Base-by-base conservation (phyloP, 352 stramenopile genomes). In the Phytophthora melonis region DNA sequence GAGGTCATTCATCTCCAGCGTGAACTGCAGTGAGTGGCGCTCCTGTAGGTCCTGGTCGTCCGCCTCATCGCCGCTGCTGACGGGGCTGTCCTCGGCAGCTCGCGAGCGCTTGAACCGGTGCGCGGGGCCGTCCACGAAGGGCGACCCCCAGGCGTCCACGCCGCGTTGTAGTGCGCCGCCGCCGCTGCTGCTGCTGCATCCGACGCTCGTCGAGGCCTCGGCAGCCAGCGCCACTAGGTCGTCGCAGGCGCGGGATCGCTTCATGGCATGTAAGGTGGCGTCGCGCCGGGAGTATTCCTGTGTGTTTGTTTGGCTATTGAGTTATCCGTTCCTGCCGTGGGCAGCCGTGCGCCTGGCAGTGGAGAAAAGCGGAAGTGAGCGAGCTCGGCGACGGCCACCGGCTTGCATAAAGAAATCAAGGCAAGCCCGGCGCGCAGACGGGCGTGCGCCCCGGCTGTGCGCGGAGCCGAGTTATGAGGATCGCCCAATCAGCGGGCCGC, bases 221-320 rank as follows among this genome's bases (percentile, higher is more conserved):
- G 75, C 68, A 59, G 74, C 85, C 53, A 92, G 76, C 30, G 83
- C 79, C 55, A 89, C 78, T 41, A 92, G 79, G 63, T 92, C 83
- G 66, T 91, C 81, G 66, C 81, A 91, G n/a, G 85, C 85, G 57
- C 85, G 83, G 32, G 85, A 92, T 76, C 85, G 80, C 71, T 92
- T 92, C 85, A 92, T 90, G 18, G 55, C 50, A 64, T 69, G 3
- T 53, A 77, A 13, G 3, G 21, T 41, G 8, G 32, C 32, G 14
- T 55, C 43, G 30, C 8, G 8, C 32, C 32, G 32, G 32, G 34
- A 6, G 27, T 32, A 32, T 41, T 41, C 34, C 34, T 41, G 34
- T 41, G 1, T 41, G 34, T 41, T 14, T 41, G 34, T 41, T 41
- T 41, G 34, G 34, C 1, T 41, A 14, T 41, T 41, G 34, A 41